phyloP scores from a whole-genome alignment of 2,329 filamentous ascomycete genomes.

The Didymosphaeria variabile region DNA sequence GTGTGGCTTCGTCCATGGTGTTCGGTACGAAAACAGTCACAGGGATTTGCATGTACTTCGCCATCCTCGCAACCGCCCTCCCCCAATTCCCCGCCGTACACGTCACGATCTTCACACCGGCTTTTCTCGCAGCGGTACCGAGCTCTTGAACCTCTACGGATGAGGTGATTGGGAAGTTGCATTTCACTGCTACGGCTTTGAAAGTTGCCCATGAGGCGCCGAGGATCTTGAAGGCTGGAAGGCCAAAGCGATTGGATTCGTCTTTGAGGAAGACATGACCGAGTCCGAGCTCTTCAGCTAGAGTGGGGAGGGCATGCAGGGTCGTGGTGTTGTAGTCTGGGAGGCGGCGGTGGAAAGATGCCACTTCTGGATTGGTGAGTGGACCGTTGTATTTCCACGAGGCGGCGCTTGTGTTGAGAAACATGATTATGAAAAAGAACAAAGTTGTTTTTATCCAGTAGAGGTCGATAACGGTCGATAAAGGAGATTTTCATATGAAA shows the following conservation, averaged over 20 bases:
- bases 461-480: too few relatives aligned
- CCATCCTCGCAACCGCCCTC: conserved; percentile 75
- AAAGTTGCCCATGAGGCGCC: conserved; percentile 79
- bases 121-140: conserved; percentile 33
- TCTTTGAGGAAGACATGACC: conserved; percentile 72
- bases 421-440: conserved; percentile 25
- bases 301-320: conserved; percentile 60
- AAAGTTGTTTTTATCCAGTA: not conserved
- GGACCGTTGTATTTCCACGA: conserved; percentile 30
- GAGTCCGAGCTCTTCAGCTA: conserved; percentile 66
- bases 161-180: conserved; percentile 56
- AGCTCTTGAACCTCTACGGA: conserved; percentile 59
- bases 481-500: not conserved
- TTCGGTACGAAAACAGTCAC: conserved; percentile 70
- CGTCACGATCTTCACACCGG: conserved; percentile 62
- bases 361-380: conserved; percentile 29
- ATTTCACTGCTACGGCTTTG: conserved; percentile 60
- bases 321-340: conserved; percentile 66
- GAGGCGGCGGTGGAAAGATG: conserved; percentile 65
- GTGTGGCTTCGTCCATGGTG: conserved; percentile 64
- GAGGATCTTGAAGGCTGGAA: conserved; percentile 82
- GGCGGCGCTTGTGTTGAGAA: conserved; percentile 38
- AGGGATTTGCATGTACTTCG: conserved; percentile 63
- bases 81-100: conserved; percentile 83
- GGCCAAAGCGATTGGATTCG: conserved; percentile 72